These are phyloP conservation scores for Trichoderma brevicompactum DNA, from an alignment of 2,329 filamentous ascomycete species.

Conservation along the genomic window DNA sequence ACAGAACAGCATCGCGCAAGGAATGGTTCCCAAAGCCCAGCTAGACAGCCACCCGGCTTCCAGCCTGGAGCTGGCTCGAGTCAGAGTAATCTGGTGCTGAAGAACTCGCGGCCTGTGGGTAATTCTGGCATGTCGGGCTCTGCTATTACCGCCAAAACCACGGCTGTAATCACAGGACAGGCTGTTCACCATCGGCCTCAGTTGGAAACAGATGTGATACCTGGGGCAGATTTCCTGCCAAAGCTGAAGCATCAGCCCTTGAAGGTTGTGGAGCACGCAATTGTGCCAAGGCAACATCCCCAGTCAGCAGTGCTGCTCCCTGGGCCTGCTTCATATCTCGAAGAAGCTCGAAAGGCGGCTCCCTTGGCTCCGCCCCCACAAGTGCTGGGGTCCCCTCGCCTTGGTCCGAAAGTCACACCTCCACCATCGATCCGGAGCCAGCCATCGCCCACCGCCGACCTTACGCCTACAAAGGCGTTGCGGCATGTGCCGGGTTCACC, in stretches of 20 bases:
- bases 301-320: background rate
- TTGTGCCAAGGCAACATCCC: background rate
- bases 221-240: slow-evolving; percentile 40
- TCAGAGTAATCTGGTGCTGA: background rate
- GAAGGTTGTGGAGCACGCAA: slow-evolving; percentile 35
- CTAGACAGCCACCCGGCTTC: background rate
- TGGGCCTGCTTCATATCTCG: slow-evolving; percentile 28
- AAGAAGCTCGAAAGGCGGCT: slow-evolving; percentile 29
- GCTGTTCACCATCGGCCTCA: slow-evolving; percentile 28
- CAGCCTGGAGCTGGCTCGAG: slow-evolving; percentile 11
- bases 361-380: slow-evolving; percentile 28
- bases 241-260: slow-evolving; percentile 48
- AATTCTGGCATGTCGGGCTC: background rate
- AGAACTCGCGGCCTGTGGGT: background rate
- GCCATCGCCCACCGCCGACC: slow-evolving; percentile 6
- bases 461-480: slow-evolving; percentile 8
- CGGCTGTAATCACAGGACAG: slow-evolving; percentile 27
- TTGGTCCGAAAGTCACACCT: slow-evolving; percentile 27
- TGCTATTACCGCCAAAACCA: background rate
- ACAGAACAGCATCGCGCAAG: slow-evolving; percentile 15
- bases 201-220: slow-evolving; percentile 24
- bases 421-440: slow-evolving; percentile 27
- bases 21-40: slow-evolving; percentile 21
- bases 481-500: slow-evolving; percentile 19
- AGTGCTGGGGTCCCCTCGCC: slow-evolving; percentile 14